Evolutionary conservation across 108 stramenopile genomes (phyloP).

Genomic region (Conticribra weissflogii): DNA sequence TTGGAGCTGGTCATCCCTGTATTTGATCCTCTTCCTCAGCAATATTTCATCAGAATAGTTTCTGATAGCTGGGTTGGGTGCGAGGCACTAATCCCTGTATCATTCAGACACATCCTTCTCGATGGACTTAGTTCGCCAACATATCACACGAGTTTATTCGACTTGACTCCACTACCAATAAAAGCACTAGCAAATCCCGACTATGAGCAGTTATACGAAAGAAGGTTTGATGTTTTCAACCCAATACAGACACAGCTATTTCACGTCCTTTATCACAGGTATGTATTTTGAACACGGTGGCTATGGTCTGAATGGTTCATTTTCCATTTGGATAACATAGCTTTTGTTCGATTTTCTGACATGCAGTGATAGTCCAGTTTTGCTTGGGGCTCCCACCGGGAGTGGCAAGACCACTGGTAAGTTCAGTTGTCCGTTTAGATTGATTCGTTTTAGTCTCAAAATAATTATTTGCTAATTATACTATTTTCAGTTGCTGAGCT

Average conservation of each 20-base stretch:
- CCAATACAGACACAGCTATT: constrained; percentile 92
- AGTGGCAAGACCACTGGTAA: constrained; percentile 13
- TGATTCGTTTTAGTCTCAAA: background rate
- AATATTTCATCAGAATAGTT: constrained; percentile 88
- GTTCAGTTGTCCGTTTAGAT: background rate
- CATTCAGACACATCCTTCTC: constrained; percentile 79
- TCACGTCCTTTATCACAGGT: constrained; percentile 83
- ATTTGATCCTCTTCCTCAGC: constrained; percentile 86
- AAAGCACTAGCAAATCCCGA: constrained; percentile 80
- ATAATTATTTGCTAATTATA: background rate
- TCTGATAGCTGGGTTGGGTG: constrained; percentile 96
- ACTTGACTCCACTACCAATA: constrained; percentile 91
- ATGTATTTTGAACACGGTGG: no score
- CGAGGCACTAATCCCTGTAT: constrained; percentile 85
- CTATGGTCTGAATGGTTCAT: no score
- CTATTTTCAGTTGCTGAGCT: constrained; percentile 72
- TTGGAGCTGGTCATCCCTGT: constrained; percentile 93
- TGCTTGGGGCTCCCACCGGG: constrained; percentile 98
- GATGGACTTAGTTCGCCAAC: constrained; percentile 68
- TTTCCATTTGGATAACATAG: no score
- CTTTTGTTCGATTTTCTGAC: constrained; percentile 92
- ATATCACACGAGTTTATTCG: constrained; percentile 86
- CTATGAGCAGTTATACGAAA: constrained; percentile 87
- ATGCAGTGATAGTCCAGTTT: constrained; percentile 88
- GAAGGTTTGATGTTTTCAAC: constrained; percentile 93